phyloP scores from a whole-genome alignment of 2,329 filamentous ascomycete species.

The Mollisiaceae sp. region DNA sequence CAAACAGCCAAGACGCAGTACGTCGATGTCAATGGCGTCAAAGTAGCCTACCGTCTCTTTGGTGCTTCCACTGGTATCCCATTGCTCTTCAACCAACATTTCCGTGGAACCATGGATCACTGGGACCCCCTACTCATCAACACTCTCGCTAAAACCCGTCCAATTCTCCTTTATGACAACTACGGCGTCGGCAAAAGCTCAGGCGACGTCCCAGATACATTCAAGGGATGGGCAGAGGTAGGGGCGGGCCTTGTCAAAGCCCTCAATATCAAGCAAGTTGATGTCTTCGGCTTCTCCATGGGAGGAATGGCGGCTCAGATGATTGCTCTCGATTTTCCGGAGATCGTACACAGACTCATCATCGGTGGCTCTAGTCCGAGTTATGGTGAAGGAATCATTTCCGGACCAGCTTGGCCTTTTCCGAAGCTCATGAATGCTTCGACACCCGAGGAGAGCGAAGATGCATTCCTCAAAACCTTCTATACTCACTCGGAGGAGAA shows the following conservation, averaged over 20 bases:
- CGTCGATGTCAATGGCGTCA: slow-evolving; percentile 30
- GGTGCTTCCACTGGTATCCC: slow-evolving; percentile 32
- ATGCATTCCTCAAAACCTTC: slow-evolving; percentile 6
- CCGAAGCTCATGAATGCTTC: slow-evolving; percentile 11
- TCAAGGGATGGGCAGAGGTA: slow-evolving; percentile 39
- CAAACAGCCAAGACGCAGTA: slow-evolving; percentile 36
- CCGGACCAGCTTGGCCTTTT: not conserved
- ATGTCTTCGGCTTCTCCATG: slow-evolving; percentile 57
- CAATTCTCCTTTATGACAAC: slow-evolving; percentile 54
- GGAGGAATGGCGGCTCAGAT: slow-evolving; percentile 54
- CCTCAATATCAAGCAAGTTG: slow-evolving; percentile 45
- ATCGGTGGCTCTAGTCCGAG: slow-evolving; percentile 52
- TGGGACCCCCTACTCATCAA: slow-evolving; percentile 52
- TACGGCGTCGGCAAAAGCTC: slow-evolving; percentile 52
- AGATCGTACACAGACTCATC: slow-evolving; percentile 48
- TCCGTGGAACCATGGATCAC: slow-evolving; percentile 36
- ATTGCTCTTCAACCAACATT: slow-evolving; percentile 35
- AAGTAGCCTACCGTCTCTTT: slow-evolving; percentile 36
- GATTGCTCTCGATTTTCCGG: slow-evolving; percentile 47
- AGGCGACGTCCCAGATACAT: slow-evolving; percentile 46
- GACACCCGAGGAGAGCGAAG: not conserved
- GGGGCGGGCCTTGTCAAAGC: slow-evolving; percentile 39
- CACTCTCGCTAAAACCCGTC: slow-evolving; percentile 47
- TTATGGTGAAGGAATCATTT: slow-evolving; percentile 10
- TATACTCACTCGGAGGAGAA: slow-evolving; percentile 12